Evolutionary conservation across 2,329 filamentous ascomycete species (phyloP), one percentile per base, ranked within the genome.

Genomic region (Cladobotryum mycophilum): DNA sequence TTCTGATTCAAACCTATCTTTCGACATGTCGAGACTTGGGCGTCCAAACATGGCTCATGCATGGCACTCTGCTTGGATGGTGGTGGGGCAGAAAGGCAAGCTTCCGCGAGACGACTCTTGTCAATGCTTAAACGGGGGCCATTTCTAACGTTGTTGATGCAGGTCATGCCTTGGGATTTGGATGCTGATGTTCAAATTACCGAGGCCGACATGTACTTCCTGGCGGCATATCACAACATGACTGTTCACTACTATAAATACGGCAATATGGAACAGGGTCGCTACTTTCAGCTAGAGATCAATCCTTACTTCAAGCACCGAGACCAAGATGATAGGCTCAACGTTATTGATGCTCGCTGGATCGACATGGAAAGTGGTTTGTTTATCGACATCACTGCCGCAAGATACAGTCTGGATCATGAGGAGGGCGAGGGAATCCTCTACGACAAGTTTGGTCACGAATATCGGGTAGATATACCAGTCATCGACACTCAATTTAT

Each of bases 21-120:
- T 72, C 78, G 40, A 87, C 84, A 30, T 85, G 87, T 61, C 71
- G 74, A 45, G 76, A 81, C 36, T 73, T 88, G 30, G 78, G 81
- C 2, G 67, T 90, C 52, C 84, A 91, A 65, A 90, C 88, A 5
- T 92, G 88, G 88, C 79, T 92, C 53, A 87, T 88, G 60, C 88
- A 92, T 62, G 86, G 87, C n/a, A 86, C 85, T n/a, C 71, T 92
- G 30, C 72, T 93, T 33, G 88, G 88, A 6, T 93, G 88, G 88
- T 92, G 87, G 86, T 92, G 88, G 88, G 89, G 88, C 59, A 74
- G 74, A 44, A 72, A 70, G 64, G 70, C 68, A 63, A 61, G 58
- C 20, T 30, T 37, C 25, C 6, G 4, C 25, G 6, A 30, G 25
- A 30, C 9, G 9, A 30, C 25, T 5, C 9, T 8, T 8, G 25